A percentile compares a stretch with the other conserved stretches of the same genome.
Conservation (phyloP, 106 monocot genomes). For the Dactylorhiza incarnata region DNA sequence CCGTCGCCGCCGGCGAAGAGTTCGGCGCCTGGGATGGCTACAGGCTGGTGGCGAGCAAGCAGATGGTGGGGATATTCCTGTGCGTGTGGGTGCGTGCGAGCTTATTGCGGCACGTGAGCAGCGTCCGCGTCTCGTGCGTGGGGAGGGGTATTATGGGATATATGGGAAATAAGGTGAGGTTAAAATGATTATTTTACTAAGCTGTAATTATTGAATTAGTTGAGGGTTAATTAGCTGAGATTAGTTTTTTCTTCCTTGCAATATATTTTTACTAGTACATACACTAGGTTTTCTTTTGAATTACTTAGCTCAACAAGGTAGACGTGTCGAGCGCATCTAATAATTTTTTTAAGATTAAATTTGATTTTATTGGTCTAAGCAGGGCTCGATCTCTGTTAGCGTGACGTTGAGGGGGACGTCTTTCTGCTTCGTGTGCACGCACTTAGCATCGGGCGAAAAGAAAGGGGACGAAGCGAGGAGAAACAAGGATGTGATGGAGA, state of each 20-base stretch:
- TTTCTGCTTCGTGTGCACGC: slow-evolving; percentile 60
- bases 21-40: slow-evolving; percentile 13
- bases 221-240: too few relatives aligned
- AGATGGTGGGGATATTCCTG: slow-evolving; percentile 76
- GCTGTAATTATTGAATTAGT: too few relatives aligned
- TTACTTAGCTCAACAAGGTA: too few relatives aligned
- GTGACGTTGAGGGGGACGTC: slow-evolving; percentile 31
- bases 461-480: slow-evolving; percentile 40
- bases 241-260: too few relatives aligned
- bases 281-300: too few relatives aligned
- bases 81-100: slow-evolving; percentile 57
- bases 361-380: background rate
- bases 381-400: slow-evolving; percentile 67
- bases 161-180: slow-evolving; percentile 70
- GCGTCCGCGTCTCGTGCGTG: slow-evolving; percentile 55
- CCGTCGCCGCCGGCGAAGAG: background rate
- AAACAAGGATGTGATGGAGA: slow-evolving; percentile 43
- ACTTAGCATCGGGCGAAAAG: slow-evolving; percentile 52
- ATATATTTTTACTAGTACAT: too few relatives aligned
- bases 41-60: slow-evolving; percentile 51
- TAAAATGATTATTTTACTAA: too few relatives aligned
- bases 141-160: slow-evolving; percentile 76
- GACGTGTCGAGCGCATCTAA: background rate
- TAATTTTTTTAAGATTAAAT: background rate
- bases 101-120: slow-evolving; percentile 29